Percentiles rank a stretch among this genome's conserved stretches.
These are phyloP conservation scores for Metschnikowia chrysomelidarum DNA, from an alignment of 805 yeast species.

Conservation along the genomic window DNA sequence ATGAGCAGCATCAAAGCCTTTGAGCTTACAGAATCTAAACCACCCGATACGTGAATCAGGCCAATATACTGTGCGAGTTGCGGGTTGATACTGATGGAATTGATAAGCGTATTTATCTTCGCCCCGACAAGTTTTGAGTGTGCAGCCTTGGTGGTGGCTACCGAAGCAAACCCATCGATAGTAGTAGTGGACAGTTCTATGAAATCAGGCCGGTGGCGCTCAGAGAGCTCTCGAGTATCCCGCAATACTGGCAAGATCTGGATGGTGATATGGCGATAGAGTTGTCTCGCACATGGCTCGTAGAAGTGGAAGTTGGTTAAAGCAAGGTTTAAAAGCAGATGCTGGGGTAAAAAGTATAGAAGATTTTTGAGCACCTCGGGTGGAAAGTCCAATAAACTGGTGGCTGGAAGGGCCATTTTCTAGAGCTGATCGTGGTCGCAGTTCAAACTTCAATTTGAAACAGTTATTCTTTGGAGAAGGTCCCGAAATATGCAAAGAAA, in stretches of 20 bases:
- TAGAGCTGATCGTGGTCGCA: too few relatives aligned
- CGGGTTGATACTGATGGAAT: constrained; percentile 34
- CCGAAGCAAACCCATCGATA: constrained; percentile 26
- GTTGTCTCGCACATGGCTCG: constrained; percentile 28
- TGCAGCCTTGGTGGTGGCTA: constrained; percentile 14
- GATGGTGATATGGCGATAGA: constrained; percentile 27
- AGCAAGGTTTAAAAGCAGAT: constrained; percentile 30
- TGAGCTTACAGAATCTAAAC: constrained; percentile 2
- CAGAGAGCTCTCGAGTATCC: constrained; percentile 2
- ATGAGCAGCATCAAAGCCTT: constrained; percentile 7
- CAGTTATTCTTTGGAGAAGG: too few relatives aligned
- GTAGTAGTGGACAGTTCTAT: constrained; percentile 23
- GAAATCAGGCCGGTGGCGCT: constrained; percentile 19
- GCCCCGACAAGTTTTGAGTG: constrained; percentile 29
- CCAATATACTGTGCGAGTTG: constrained; percentile 22
- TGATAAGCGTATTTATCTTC: constrained; percentile 41
- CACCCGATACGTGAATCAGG: constrained; percentile 4
- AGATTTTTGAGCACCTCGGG: constrained; percentile 12
- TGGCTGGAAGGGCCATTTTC: too few relatives aligned
- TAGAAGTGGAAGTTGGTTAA: constrained; percentile 35
- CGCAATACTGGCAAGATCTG: constrained; percentile 22
- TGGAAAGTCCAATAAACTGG: constrained; percentile 14
- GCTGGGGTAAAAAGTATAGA: constrained; percentile 29
- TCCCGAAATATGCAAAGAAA: too few relatives aligned
- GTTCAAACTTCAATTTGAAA: too few relatives aligned